Evolutionary conservation across 2,329 filamentous ascomycete genomes (phyloP), one percentile per base, ranked within the genome.

Genomic region (Arthrobotrys sphaeroides): DNA sequence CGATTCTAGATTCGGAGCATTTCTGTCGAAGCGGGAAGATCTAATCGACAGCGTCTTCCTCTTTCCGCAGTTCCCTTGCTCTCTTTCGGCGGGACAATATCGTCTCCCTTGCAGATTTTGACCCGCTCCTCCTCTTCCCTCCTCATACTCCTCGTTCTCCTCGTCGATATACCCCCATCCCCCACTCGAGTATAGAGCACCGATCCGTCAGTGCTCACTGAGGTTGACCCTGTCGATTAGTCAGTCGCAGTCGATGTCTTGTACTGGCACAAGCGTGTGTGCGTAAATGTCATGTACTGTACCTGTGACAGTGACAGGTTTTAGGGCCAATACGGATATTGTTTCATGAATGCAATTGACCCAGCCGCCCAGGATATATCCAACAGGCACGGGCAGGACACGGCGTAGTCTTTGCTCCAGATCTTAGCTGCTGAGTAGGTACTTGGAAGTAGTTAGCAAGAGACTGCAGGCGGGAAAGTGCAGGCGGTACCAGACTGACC

Each of bases 331-430:
- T 62, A 73, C 69, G 61, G 55, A 62, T 61, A 40, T 57, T 49
- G 69, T 73, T 73, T 73, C 69, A 73, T 73, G 51, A 67, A 59
- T 59, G 20, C 38, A 65, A 49, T 59, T 65, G 42, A 73, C 49
- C 16, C 59, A 43, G 43, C 43, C 60, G 60, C 43, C 60, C 31
- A 49, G 22, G 10, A 26, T n/a, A 40, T 5, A 40, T 5, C n/a
- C 5, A 12, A 9, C 36, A n/a, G n/a, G n/a, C n/a, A n/a, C 40
- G 12, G 40, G 16, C 40, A 16, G 16, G 16, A n/a, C n/a, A n/a
- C n/a, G n/a, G n/a, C n/a, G n/a, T n/a, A n/a, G n/a, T n/a, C n/a
- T n/a, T n/a, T n/a, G n/a, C n/a, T n/a, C n/a, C n/a, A n/a, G n/a
- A n/a, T n/a, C n/a, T n/a, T n/a, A n/a, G n/a, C n/a, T n/a, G n/a